Conservation (phyloP, 164 flowering plant species). For the Stephania cephalantha region DNA sequence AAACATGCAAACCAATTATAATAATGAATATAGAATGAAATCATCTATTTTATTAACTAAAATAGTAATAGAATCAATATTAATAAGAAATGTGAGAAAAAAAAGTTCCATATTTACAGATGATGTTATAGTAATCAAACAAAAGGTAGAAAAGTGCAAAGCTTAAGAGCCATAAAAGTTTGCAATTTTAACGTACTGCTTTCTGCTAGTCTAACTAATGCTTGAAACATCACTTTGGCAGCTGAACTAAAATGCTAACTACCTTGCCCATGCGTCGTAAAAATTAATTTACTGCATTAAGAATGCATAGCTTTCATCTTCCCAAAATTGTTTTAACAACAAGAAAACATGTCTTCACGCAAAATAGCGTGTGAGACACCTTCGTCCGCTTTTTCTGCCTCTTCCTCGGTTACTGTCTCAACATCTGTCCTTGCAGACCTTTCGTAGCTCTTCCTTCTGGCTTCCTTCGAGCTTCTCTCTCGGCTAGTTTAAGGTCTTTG, state of each 20-base stretch:
- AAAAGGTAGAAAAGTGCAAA: too few relatives aligned
- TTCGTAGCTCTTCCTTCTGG: constrained; percentile 31
- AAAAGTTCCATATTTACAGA: too few relatives aligned
- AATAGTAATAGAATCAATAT: too few relatives aligned
- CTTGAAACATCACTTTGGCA: background rate
- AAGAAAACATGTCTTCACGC: background rate
- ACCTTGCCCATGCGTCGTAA: background rate
- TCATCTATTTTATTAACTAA: too few relatives aligned
- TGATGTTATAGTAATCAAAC: too few relatives aligned
- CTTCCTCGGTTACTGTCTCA: background rate
- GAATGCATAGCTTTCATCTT: background rate
- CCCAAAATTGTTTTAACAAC: too few relatives aligned
- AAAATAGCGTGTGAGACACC: background rate
- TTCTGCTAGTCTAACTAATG: background rate
- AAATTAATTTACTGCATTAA: background rate
- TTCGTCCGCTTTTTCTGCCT: background rate
- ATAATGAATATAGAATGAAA: too few relatives aligned
- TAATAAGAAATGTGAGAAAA: too few relatives aligned
- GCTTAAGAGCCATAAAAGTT: too few relatives aligned
- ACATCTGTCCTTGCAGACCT: constrained; percentile 11
- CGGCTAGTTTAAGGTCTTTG: constrained; percentile 34
- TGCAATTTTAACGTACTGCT: too few relatives aligned
- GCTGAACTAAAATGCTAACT: background rate
- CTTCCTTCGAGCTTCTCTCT: constrained; percentile 43
- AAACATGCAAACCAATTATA: too few relatives aligned